Base-by-base conservation (phyloP, 2,329 filamentous ascomycete species). In the Ceratocystis alfenasii region DNA sequence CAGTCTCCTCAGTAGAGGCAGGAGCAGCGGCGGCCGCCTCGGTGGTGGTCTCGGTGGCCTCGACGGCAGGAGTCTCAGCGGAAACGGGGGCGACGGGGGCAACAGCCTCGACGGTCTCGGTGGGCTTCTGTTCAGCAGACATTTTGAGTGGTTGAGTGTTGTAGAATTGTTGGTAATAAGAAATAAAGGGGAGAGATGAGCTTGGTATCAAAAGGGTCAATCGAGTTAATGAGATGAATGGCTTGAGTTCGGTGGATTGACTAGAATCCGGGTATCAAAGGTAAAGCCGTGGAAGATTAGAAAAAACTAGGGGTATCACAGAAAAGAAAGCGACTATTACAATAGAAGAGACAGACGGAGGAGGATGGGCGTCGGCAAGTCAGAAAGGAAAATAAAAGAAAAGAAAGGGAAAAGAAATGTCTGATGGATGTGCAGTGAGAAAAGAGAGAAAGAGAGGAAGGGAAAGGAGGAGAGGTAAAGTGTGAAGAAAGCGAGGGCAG, bases 51-150 rank as follows among this genome's bases (percentile, higher is more conserved):
- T 72, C 72, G 59, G 73, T 68, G 17, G 67, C 67, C 61, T 70
- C 70, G 70, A 76, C 72, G 69, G 72, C 69, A 5, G 71, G 69
- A 48, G 76, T 72, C 69, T 79, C 79, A 62, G 57, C 7, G 30
- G 72, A 71, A 60, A 74, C 76, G 68, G 78, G 74, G 70, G 78
- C 76, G 70, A 84, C 72, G 70, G 80, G 74, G 48, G 74, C 75
- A 66, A 74, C 72, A 69, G 77, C 75, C 67, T 75, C 74, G 25
- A 45, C 48, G 28, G 48, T 41, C 76, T 86, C 85, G 72, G 83
- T 80, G 74, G 86, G 82, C 80, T 90, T 90, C 77, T 85, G 82
- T 76, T 79, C 80, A 74, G 90, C 87, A 78, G 88, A 85, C 87
- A 90, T 90, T 81, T 73, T 82, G 79, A 75, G 74, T 74, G 69